These are phyloP conservation scores for Cardiospermum halicacabum DNA, from an alignment of 345 rosid species.

Conservation along the genomic window DNA sequence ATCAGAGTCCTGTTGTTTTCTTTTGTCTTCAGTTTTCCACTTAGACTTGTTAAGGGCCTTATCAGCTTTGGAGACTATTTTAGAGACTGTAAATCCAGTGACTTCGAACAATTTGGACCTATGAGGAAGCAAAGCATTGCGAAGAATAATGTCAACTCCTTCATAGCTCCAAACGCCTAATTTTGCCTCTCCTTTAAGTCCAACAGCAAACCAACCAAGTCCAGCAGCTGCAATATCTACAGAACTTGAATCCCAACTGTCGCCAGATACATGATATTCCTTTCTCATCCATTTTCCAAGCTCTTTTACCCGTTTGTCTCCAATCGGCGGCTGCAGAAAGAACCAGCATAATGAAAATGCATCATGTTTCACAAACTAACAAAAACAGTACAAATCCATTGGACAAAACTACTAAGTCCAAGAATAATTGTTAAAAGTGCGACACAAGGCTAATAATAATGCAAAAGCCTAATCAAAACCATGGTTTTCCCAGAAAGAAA, in stretches of 20 bases:
- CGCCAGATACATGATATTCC: conserved; percentile 57
- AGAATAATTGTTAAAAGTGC: background rate
- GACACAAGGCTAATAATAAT: no score
- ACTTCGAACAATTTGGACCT: conserved; percentile 69
- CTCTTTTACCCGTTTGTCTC: conserved; percentile 61
- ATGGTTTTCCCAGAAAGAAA: no score
- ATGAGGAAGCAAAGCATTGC: conserved; percentile 66
- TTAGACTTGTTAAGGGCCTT: conserved; percentile 43
- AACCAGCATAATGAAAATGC: background rate
- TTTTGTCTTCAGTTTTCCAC: conserved; percentile 40
- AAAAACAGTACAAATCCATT: background rate
- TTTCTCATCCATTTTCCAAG: conserved; percentile 80
- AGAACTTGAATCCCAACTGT: conserved; percentile 75
- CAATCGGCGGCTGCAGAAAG: conserved; percentile 75
- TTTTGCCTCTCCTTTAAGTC: conserved; percentile 73
- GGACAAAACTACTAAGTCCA: background rate
- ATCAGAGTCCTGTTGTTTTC: conserved; percentile 25
- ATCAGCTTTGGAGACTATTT: conserved; percentile 83
- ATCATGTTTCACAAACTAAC: background rate
- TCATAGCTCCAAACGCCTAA: conserved; percentile 85
- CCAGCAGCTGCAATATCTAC: conserved; percentile 82
- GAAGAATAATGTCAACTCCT: conserved; percentile 62
- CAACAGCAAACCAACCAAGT: conserved; percentile 84
- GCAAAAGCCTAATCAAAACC: no score
- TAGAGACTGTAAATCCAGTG: conserved; percentile 82